These are phyloP conservation scores for Neodidymelliopsis sp. DNA, from an alignment of 2,329 filamentous ascomycete genomes.

Conservation along the genomic window DNA sequence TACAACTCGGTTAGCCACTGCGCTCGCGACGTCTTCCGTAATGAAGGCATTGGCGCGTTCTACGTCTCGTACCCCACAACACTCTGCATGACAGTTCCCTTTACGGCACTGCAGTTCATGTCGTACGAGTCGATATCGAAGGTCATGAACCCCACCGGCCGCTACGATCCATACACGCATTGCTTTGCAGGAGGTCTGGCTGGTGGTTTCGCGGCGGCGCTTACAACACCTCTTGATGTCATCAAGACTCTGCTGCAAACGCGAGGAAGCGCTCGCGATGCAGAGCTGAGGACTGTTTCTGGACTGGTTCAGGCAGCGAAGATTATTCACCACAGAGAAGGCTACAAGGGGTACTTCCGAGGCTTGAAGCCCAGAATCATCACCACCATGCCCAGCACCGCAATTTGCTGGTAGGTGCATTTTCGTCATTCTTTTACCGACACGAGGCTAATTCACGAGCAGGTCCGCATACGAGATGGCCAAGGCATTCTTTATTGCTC, in stretches of 20 bases:
- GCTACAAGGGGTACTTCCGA: slow-evolving; percentile 87
- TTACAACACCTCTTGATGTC: slow-evolving; percentile 96
- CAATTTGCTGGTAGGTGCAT: slow-evolving; percentile 88
- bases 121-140: slow-evolving; percentile 98
- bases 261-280: slow-evolving; percentile 80
- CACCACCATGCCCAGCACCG: slow-evolving; percentile 97
- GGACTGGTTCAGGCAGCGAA: slow-evolving; percentile 80
- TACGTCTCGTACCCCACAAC: slow-evolving; percentile 99
- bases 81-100: slow-evolving; percentile 97
- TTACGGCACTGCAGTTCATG: slow-evolving; percentile 95
- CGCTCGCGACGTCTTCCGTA: slow-evolving; percentile 84
- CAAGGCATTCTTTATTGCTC: slow-evolving; percentile 69
- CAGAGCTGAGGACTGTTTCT: slow-evolving; percentile 83
- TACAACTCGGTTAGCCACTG: slow-evolving; percentile 89
- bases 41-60: slow-evolving; percentile 89
- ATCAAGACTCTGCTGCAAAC: slow-evolving; percentile 98
- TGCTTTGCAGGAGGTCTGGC: slow-evolving; percentile 91
- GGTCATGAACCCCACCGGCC: slow-evolving; percentile 82
- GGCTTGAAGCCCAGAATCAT: slow-evolving; percentile 90
- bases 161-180: slow-evolving; percentile 92
- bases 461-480: slow-evolving; percentile 73
- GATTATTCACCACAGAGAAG: slow-evolving; percentile 84
- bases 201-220: slow-evolving; percentile 88
- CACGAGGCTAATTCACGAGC: slow-evolving; percentile 17
- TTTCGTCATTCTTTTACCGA: neutral